Evolutionary conservation across 306 rosid genomes (phyloP).

Genomic region (Ceratonia siliqua): DNA sequence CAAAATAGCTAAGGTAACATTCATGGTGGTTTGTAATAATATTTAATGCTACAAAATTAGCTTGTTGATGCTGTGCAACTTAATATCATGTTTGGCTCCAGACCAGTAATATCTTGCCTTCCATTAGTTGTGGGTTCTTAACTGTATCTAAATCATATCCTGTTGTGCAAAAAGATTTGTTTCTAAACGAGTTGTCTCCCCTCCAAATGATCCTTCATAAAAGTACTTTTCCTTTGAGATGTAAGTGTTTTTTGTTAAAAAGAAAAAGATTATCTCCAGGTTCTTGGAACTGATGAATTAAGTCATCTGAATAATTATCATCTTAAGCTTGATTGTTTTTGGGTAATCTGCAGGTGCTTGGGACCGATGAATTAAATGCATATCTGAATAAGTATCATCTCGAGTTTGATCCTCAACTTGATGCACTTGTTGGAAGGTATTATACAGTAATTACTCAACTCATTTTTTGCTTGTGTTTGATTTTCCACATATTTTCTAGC

Average conservation of each 20-base stretch:
- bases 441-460: neutral
- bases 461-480: neutral
- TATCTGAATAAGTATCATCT: slow-evolving; percentile 72
- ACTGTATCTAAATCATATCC: neutral
- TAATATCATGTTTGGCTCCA: neutral
- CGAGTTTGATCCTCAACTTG: slow-evolving; percentile 90
- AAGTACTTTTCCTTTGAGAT: neutral
- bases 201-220: neutral
- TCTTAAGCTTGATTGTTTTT: too few species aligned
- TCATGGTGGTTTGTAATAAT: slow-evolving; percentile 9
- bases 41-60: neutral
- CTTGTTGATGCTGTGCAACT: neutral
- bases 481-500: slow-evolving; percentile 12
- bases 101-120: neutral
- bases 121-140: neutral
- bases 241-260: neutral
- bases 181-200: neutral
- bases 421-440: slow-evolving; percentile 86
- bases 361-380: slow-evolving; percentile 79
- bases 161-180: neutral
- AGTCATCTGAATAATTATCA: too few species aligned
- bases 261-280: too few species aligned
- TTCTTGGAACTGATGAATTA: too few species aligned
- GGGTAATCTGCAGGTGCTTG: slow-evolving; percentile 62
- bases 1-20: slow-evolving; percentile 72